Base-by-base conservation (phyloP, 2,329 filamentous ascomycete genomes). In the Diplodia mutila region DNA sequence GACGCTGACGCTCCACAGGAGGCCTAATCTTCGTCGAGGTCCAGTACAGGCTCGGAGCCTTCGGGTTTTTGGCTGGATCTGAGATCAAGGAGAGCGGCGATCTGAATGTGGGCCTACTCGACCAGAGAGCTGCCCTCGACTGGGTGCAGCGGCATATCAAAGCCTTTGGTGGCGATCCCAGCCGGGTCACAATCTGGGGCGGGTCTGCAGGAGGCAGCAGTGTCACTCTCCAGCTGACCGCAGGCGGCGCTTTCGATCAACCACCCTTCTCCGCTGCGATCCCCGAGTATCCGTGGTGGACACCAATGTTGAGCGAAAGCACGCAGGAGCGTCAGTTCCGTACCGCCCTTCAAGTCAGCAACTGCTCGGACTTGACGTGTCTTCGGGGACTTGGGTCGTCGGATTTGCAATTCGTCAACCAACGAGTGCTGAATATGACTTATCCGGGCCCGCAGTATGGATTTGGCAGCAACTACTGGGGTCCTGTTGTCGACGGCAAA, bases 21-120 rank as follows among this genome's bases (percentile, higher is more conserved):
- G 48, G 39, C 18, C n/a, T 89, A 57, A 77, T 89, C 16, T 82
- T 86, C 65, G 86, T 89, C 59, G 85, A 85, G 71, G 88, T 89
- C 74, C 87, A 88, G 76, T 89, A 89, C 72, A 84, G 89, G 7
- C 85, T 91, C 7, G 87, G 87, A 0, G 78, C 86, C 0, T 85
- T 85, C 71, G 89, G 89, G 0, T 91, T 90, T 71, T 80, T 91
- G 1, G 84, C 87, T 0, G 84, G 87, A 55, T 82, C 87, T 48
- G 79, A 84, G 34, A 80, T 90, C 11, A 81, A 83, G 46, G 73
- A 78, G 39, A 18, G 37, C 14, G 88, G 88, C 0, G 82, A 84
- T 59, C 80, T 90, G 9, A 91, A 91, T 72, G 86, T 80, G 2
- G 89, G 89, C 0, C 75, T 91, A 8, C 79, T 90, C 2, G 89